phyloP scores from a whole-genome alignment of 108 stramenopile genomes.

The Pseudonitzschia delicatissima region DNA sequence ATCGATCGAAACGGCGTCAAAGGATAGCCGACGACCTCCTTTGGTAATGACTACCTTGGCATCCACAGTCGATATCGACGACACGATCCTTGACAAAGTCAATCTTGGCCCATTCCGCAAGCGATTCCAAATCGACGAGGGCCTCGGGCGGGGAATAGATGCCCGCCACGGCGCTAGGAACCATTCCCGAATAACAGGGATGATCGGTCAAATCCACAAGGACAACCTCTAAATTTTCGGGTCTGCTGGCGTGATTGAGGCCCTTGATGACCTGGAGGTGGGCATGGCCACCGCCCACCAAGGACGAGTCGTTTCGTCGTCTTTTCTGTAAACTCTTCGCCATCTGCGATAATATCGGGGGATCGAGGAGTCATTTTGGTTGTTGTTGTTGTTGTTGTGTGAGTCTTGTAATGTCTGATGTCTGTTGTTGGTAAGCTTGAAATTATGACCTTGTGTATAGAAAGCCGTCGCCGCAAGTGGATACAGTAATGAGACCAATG shows the following conservation, averaged over 20 bases:
- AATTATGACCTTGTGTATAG: too few species aligned
- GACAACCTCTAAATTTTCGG: constrained; percentile 71
- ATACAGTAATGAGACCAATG: too few species aligned
- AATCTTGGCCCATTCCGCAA: constrained; percentile 70
- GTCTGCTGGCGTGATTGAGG: constrained; percentile 56
- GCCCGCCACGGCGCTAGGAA: constrained; percentile 90
- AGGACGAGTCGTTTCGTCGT: constrained; percentile 43
- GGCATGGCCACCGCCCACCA: constrained; percentile 97
- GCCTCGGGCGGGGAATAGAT: constrained; percentile 65
- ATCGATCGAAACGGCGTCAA: constrained; percentile 76
- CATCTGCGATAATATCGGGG: too few species aligned
- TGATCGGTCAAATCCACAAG: constrained; percentile 82
- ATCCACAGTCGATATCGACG: constrained; percentile 63
- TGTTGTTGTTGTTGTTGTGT: too few species aligned
- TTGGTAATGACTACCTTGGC: constrained; percentile 31
- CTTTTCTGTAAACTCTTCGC: background rate
- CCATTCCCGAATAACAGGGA: constrained; percentile 97
- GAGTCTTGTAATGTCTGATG: too few species aligned
- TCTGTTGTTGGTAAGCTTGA: too few species aligned
- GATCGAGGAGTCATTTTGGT: too few species aligned
- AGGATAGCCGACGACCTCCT: constrained; percentile 33
- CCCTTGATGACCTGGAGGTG: constrained; percentile 94
- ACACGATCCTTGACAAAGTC: constrained; percentile 67
- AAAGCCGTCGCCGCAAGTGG: too few species aligned
- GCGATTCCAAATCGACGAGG: constrained; percentile 52